phyloP scores from a whole-genome alignment of 306 rosid species.

The Prosopis cineraria region DNA sequence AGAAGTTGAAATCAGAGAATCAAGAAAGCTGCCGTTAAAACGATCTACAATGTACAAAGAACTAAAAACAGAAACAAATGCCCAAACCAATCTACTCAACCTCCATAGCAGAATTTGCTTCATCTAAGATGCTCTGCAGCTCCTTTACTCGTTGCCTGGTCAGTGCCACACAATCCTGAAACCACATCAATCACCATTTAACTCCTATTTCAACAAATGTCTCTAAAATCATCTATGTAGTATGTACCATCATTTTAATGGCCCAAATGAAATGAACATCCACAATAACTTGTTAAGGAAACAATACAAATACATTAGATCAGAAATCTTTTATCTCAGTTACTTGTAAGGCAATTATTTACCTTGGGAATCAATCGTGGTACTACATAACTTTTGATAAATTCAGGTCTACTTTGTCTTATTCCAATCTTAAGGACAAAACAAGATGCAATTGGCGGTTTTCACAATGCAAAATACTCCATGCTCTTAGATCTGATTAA shows the following conservation, averaged over 20 bases:
- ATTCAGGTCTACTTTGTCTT: neutral
- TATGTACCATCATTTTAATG: neutral
- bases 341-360: neutral
- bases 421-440: neutral
- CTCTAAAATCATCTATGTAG: slow-evolving; percentile 1
- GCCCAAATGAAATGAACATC: neutral
- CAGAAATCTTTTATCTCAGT: neutral
- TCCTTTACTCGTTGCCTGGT: slow-evolving; percentile 79
- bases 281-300: neutral
- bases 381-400: neutral
- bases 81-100: slow-evolving; percentile 49
- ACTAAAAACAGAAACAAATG: neutral
- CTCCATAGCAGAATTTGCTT: slow-evolving; percentile 66
- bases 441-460: neutral
- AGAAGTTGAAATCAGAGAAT: neutral
- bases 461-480: neutral
- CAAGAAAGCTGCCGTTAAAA: neutral
- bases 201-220: slow-evolving; percentile 4
- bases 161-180: slow-evolving; percentile 84
- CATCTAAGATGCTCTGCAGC: slow-evolving; percentile 59
- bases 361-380: neutral
- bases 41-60: slow-evolving; percentile 35
- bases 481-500: slow-evolving; percentile 14
- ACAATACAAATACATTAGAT: neutral
- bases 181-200: slow-evolving; percentile 31